Evolutionary conservation across 2,329 filamentous ascomycete genomes (phyloP).

Genomic region (Chalaropsis thielavioides): DNA sequence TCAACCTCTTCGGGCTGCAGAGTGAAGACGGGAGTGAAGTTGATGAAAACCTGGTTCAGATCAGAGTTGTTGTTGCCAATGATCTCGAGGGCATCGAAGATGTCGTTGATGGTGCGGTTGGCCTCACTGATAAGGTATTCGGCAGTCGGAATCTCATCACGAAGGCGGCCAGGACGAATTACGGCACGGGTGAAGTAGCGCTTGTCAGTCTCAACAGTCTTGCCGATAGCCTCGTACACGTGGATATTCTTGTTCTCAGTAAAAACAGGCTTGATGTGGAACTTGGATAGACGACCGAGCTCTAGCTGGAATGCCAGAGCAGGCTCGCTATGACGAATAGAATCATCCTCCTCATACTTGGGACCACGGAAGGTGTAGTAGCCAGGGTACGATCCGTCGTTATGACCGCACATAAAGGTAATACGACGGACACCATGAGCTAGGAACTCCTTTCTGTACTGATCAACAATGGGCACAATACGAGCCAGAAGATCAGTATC

Average conservation of each 20-base stretch:
- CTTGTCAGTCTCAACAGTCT: conserved; percentile 90
- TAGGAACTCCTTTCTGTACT: conserved; percentile 71
- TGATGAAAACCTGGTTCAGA: conserved; percentile 99
- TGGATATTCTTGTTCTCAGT: conserved; percentile 99
- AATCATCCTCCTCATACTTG: conserved; percentile 75
- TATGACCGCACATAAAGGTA: conserved; percentile 92
- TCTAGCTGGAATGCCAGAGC: conserved; percentile 98
- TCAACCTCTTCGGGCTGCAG: conserved; percentile 81
- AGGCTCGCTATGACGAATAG: conserved; percentile 93
- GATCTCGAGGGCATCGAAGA: conserved; percentile 92
- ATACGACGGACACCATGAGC: conserved; percentile 72
- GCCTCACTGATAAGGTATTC: conserved; percentile 97
- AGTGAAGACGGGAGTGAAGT: conserved; percentile 95
- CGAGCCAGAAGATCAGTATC: conserved; percentile 68
- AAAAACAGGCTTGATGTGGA: conserved; percentile 96
- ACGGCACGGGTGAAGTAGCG: conserved; percentile 96
- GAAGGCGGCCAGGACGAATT: conserved; percentile 81
- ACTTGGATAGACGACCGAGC: conserved; percentile 83
- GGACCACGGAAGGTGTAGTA: conserved; percentile 99
- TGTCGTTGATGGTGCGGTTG: conserved; percentile 92
- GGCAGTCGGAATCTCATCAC: conserved; percentile 94
- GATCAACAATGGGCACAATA: conserved; percentile 60
- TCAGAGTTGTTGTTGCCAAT: conserved; percentile 99
- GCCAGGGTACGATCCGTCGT: conserved; percentile 83
- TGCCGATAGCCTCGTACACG: conserved; percentile 93